A percentile compares a stretch with the other conserved stretches of the same genome.
Conservation (phyloP, 768 basidiomycete genomes). For the Krasilnikovozyma curviuscula region DNA sequence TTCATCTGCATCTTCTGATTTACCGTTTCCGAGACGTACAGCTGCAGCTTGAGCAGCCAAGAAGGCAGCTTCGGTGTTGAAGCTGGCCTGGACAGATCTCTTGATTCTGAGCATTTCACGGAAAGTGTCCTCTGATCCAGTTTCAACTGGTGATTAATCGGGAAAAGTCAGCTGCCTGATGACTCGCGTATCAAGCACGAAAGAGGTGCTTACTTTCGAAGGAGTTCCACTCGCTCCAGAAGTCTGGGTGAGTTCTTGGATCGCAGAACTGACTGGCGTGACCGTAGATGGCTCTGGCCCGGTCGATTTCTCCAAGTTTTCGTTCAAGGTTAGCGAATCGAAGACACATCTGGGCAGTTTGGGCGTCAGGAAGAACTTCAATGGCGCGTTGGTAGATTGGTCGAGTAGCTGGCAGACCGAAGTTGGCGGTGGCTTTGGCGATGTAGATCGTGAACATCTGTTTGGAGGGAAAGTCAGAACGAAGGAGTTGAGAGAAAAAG, state of each 20-base stretch:
- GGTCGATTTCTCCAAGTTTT: slow-evolving; percentile 95
- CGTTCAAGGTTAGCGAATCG: slow-evolving; percentile 89
- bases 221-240: slow-evolving; percentile 92
- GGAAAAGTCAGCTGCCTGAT: neutral
- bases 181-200: neutral
- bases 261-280: slow-evolving; percentile 99
- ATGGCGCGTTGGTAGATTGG: slow-evolving; percentile 91
- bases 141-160: slow-evolving; percentile 40
- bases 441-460: slow-evolving; percentile 96
- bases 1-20: slow-evolving; percentile 32
- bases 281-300: slow-evolving; percentile 86
- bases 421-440: slow-evolving; percentile 87
- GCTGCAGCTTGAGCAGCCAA: slow-evolving; percentile 75
- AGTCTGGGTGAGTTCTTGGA: slow-evolving; percentile 62
- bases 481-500: neutral
- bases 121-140: slow-evolving; percentile 97
- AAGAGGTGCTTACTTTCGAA: slow-evolving; percentile 47
- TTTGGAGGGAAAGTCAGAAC: neutral
- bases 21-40: slow-evolving; percentile 38
- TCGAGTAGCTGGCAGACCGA: slow-evolving; percentile 84
- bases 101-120: slow-evolving; percentile 28
- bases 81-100: slow-evolving; percentile 92
- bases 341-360: slow-evolving; percentile 94
- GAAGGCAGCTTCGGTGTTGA: slow-evolving; percentile 75
- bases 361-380: slow-evolving; percentile 75